Evolutionary conservation across 495 filamentous ascomycete genomes (phyloP), one percentile per base, ranked within the genome.

Genomic region (Cercophora newfieldiana): DNA sequence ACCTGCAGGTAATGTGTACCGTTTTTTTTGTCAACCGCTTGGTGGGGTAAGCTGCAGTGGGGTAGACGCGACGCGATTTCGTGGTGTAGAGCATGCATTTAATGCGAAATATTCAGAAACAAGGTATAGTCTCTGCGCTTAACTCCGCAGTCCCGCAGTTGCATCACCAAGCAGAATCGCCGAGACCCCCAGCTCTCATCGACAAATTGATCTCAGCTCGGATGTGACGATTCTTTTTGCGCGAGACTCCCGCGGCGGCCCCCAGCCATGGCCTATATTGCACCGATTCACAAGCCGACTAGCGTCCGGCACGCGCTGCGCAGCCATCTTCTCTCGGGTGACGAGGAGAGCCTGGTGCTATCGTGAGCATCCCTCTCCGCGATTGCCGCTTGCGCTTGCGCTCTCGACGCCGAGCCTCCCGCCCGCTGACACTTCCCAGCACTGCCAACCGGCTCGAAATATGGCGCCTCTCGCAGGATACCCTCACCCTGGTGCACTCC

Each of bases 361-460:
- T 93, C 92, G 94, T 97, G 85, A 77, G 91, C 63, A 21, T 60
- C 24, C 47, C 29, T 24, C 61, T 74, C 58, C 24, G 57, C 55
- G 18, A 47, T 62, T 47, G 16, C 53, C n/a, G n/a, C n/a, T n/a
- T n/a, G n/a, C n/a, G n/a, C n/a, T n/a, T n/a, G n/a, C n/a, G n/a
- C n/a, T n/a, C n/a, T n/a, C n/a, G 7, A 50, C 21, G n/a, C 28
- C 10, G 1, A 0, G 22, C 50, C 21, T 12, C 24, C 61, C 49
- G 22, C n/a, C n/a, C 26, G n/a, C 61, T 64, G 25, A 70, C 44
- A 63, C 33, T 56, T 55, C 50, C 28, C 70, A 97, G 94, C 44
- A 97, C 96, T 80, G 83, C 91, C n/a, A 97, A 96, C 70, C 88
- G 92, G 29, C 80, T 98, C 49, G 96, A 99, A 77, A 88, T 97